A percentile compares a stretch with the other conserved stretches of the same genome.
phyloP scores from a whole-genome alignment of 2,329 filamentous ascomycete genomes.

The Alternaria metachromatica region DNA sequence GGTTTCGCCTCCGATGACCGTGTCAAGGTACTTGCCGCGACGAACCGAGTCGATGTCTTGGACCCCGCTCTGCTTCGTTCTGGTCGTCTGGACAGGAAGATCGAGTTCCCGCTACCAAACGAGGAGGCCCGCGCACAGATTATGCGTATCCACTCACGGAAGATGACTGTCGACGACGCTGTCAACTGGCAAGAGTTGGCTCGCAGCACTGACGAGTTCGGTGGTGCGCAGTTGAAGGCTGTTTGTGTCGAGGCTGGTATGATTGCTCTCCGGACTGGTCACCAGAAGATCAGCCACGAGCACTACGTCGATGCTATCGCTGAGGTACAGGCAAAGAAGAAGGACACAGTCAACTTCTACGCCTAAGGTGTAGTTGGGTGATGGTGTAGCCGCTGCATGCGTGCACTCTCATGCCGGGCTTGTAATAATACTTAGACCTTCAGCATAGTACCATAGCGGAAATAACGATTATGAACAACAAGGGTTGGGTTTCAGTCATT shows the following conservation, averaged over 20 bases:
- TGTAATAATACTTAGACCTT: constrained; percentile 46
- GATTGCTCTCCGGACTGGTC: constrained; percentile 93
- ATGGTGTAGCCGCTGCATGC: constrained; percentile 28
- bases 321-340: constrained; percentile 88
- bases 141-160: constrained; percentile 93
- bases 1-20: constrained; percentile 96
- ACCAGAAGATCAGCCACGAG: constrained; percentile 97
- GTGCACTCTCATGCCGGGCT: constrained; percentile 26
- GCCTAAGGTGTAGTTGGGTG: constrained; percentile 34
- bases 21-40: constrained; percentile 94
- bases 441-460: constrained; percentile 22
- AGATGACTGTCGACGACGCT: constrained; percentile 93
- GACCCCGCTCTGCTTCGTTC: constrained; percentile 91
- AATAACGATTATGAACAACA: constrained; percentile 16
- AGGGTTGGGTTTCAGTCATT: not conserved
- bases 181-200: constrained; percentile 98
- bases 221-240: constrained; percentile 95
- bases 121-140: constrained; percentile 98
- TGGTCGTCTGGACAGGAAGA: constrained; percentile 93
- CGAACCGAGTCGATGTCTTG: constrained; percentile 91
- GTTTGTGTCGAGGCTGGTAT: constrained; percentile 99
- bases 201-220: constrained; percentile 97
- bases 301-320: constrained; percentile 98
- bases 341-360: constrained; percentile 68
- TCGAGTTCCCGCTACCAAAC: constrained; percentile 97